phyloP scores from a whole-genome alignment of 2,329 filamentous ascomycete genomes.

The Phaeosphaeria sp. region DNA sequence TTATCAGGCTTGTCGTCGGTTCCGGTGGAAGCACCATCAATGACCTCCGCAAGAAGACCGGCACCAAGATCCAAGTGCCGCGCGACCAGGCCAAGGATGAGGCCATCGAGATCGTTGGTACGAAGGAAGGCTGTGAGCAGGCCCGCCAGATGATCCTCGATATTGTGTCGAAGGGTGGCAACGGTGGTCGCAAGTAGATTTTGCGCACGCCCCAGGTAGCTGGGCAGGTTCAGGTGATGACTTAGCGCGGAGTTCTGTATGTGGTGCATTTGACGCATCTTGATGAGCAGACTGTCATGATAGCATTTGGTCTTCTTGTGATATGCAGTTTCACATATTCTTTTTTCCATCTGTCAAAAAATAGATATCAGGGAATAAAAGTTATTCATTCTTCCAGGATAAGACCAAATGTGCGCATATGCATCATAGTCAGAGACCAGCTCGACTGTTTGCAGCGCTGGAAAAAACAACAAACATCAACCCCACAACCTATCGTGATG shows the following conservation, averaged over 20 bases:
- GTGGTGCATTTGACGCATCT: neutral
- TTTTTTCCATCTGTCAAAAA: neutral
- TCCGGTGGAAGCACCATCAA: slow-evolving; percentile 91
- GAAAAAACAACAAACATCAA: neutral
- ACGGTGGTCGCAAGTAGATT: slow-evolving; percentile 30
- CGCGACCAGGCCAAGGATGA: slow-evolving; percentile 76
- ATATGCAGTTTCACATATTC: neutral
- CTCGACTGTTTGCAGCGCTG: neutral
- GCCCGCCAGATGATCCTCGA: slow-evolving; percentile 89
- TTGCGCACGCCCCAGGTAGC: neutral
- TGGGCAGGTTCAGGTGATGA: neutral
- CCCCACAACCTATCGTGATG: neutral
- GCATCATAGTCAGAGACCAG: neutral
- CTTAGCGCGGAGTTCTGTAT: slow-evolving; percentile 7
- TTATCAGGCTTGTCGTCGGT: slow-evolving; percentile 77
- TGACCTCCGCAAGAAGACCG: slow-evolving; percentile 87
- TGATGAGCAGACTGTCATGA: neutral
- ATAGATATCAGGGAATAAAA: slow-evolving; percentile 2
- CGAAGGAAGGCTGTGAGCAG: slow-evolving; percentile 79
- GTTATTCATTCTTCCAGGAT: neutral
- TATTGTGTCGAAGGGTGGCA: slow-evolving; percentile 63
- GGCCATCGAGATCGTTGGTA: slow-evolving; percentile 88
- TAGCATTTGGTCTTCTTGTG: neutral
- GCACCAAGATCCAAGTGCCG: slow-evolving; percentile 92
- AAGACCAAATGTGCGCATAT: neutral